Evolutionary conservation across 2,329 filamentous ascomycete genomes (phyloP).

Genomic region (Botrytis fragariae): DNA sequence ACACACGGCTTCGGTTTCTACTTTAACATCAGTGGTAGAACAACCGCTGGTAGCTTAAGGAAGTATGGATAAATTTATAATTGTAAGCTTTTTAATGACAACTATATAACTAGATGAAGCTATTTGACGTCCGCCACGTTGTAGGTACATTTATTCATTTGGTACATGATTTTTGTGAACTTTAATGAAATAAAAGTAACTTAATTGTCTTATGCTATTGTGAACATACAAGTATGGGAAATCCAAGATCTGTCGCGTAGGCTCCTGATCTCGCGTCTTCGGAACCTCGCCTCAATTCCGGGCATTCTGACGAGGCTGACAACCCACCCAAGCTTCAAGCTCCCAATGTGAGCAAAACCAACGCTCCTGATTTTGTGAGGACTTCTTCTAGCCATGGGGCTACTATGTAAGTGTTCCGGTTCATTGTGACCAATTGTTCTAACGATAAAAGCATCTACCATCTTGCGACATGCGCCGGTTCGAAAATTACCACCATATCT

Average conservation of each 20-base stretch:
- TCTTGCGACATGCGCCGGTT: conserved; percentile 76
- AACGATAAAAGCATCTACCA: conserved; percentile 49
- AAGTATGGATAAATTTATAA: conserved; percentile 3
- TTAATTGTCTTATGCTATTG: background rate
- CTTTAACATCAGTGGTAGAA: background rate
- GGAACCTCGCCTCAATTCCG: conserved; percentile 6
- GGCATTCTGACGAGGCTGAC: conserved; percentile 15
- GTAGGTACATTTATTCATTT: background rate
- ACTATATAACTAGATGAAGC: conserved; percentile 2
- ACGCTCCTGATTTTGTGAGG: background rate
- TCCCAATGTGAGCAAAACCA: conserved; percentile 1
- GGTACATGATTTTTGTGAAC: background rate
- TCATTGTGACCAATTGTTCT: conserved; percentile 19
- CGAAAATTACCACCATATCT: conserved; percentile 84
- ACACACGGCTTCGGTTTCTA: conserved; percentile 4
- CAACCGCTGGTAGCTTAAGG: background rate
- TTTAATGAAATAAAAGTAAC: background rate
- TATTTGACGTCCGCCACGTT: background rate
- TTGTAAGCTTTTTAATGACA: conserved; percentile 18
- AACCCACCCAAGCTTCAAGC: conserved; percentile 4
- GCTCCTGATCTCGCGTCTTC: conserved; percentile 15
- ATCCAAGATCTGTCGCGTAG: conserved; percentile 14
- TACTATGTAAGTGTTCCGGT: conserved; percentile 29
- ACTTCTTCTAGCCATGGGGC: conserved; percentile 25
- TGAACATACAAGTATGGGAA: background rate